These are phyloP conservation scores for Colletotrichum sp. DNA, from an alignment of 2,329 filamentous ascomycete genomes.

Conservation along the genomic window DNA sequence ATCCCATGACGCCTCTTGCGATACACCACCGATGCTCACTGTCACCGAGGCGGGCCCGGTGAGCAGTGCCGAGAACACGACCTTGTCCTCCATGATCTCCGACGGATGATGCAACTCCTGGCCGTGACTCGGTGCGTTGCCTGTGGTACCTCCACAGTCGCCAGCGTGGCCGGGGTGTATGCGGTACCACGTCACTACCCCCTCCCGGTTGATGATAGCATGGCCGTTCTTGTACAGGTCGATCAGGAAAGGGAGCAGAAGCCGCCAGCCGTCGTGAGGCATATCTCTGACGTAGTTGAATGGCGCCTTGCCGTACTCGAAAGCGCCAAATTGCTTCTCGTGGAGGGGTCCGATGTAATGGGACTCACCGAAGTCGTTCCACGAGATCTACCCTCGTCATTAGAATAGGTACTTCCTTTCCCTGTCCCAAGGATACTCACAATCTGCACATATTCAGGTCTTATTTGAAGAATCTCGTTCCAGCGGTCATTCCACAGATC, in stretches of 20 bases:
- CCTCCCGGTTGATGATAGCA: conserved; percentile 28
- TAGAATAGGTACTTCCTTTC: neutral
- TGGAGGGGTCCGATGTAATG: conserved; percentile 58
- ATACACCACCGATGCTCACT: conserved; percentile 31
- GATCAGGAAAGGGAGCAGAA: conserved; percentile 44
- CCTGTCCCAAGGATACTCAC: conserved; percentile 35
- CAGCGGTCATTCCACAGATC: conserved; percentile 65
- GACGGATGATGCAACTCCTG: conserved; percentile 26
- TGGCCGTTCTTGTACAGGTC: conserved; percentile 35
- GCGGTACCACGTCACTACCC: conserved; percentile 33
- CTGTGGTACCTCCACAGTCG: conserved; percentile 28
- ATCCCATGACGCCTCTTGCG: conserved; percentile 22
- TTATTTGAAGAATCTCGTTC: conserved; percentile 53
- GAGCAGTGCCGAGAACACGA: conserved; percentile 31
- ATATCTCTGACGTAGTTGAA: conserved; percentile 52
- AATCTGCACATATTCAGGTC: conserved; percentile 51
- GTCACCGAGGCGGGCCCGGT: conserved; percentile 25
- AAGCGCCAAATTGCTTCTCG: conserved; percentile 14
- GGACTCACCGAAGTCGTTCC: conserved; percentile 58
- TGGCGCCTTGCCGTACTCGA: conserved; percentile 14
- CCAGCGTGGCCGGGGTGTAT: conserved; percentile 23
- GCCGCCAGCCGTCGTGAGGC: conserved; percentile 57
- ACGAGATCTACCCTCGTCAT: conserved; percentile 26
- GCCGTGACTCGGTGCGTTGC: conserved; percentile 30
- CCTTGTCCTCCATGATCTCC: conserved; percentile 24